Percentiles rank a stretch among this genome's conserved stretches.
Conservation (phyloP, 768 basidiomycete species). For the Trametes elegans region DNA sequence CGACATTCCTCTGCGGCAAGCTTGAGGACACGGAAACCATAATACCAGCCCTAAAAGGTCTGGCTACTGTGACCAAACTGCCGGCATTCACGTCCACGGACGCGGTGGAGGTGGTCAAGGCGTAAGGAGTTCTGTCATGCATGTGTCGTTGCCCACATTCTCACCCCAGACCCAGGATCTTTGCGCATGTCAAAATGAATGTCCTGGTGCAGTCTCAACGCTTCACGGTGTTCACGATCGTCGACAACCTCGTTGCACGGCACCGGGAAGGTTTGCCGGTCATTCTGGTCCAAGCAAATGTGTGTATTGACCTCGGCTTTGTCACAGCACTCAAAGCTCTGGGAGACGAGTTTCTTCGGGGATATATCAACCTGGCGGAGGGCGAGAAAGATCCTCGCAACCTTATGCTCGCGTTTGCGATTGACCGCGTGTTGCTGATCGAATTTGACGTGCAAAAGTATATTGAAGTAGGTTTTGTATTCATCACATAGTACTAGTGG, state of each 20-base stretch:
- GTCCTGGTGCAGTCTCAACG: constrained; percentile 79
- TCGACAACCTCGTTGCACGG: constrained; percentile 73
- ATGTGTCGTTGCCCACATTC: no score
- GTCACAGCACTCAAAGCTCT: constrained; percentile 63
- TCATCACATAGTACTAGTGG: background rate
- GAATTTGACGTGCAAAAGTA: constrained; percentile 79
- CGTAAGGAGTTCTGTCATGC: no score
- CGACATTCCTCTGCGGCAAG: constrained; percentile 81
- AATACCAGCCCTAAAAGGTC: constrained; percentile 76
- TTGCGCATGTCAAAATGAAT: constrained; percentile 78
- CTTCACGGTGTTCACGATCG: constrained; percentile 73
- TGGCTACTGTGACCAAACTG: constrained; percentile 61
- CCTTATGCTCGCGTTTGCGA: constrained; percentile 84
- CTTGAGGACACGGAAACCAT: constrained; percentile 84
- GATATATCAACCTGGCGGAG: constrained; percentile 80
- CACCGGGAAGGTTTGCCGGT: constrained; percentile 60
- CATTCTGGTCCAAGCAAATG: no score
- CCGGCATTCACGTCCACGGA: constrained; percentile 66
- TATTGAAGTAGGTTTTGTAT: constrained; percentile 61
- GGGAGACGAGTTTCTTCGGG: constrained; percentile 68
- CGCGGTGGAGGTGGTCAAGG: constrained; percentile 52
- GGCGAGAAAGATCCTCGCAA: constrained; percentile 99
- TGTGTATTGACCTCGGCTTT: background rate
- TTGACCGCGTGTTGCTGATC: constrained; percentile 79
- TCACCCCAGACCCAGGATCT: no score